A percentile compares a stretch with the other conserved stretches of the same genome.
Conservation (phyloP, 164 flowering plant genomes). For the Aristolochia fimbriata region DNA sequence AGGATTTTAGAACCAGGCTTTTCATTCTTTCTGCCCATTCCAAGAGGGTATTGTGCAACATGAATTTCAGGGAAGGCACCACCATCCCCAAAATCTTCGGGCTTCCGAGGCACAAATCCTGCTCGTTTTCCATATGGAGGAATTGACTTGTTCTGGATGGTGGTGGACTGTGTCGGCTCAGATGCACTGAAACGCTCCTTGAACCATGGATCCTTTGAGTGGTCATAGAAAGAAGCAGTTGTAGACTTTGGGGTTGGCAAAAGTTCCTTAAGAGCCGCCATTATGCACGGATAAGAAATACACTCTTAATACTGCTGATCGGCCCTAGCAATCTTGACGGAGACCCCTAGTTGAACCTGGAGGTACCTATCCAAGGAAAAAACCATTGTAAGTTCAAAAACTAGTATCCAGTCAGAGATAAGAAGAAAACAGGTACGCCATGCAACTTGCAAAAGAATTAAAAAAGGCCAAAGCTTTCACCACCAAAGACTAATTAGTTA, state of each 20-base stretch:
- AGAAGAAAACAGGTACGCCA: no score
- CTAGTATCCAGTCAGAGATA: no score
- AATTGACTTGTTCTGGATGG: constrained; percentile 30
- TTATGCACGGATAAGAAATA: constrained; percentile 1
- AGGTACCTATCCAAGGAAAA: no score
- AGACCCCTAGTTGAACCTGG: no score
- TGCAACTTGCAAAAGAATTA: no score
- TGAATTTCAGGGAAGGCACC: constrained; percentile 96
- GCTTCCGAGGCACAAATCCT: constrained; percentile 66
- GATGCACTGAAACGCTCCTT: constrained; percentile 44
- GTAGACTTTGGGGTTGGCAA: constrained; percentile 58
- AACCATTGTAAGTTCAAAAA: no score
- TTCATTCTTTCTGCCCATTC: constrained; percentile 60
- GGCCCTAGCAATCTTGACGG: no score
- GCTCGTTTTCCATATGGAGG: constrained; percentile 61
- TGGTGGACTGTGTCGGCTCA: constrained; percentile 27
- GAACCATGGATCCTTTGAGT: constrained; percentile 82
- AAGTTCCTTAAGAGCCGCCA: constrained; percentile 62
- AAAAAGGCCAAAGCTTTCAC: no score
- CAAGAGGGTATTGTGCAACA: constrained; percentile 83
- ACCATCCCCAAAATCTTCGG: constrained; percentile 87
- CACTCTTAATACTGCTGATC: no score
- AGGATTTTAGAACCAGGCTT: constrained; percentile 54
- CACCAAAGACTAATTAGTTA: no score
- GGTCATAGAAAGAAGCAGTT: constrained; percentile 46